Evolutionary conservation across 2,329 filamentous ascomycete species (phyloP).

Genomic region (Monilinia vaccinii-corymbosi): DNA sequence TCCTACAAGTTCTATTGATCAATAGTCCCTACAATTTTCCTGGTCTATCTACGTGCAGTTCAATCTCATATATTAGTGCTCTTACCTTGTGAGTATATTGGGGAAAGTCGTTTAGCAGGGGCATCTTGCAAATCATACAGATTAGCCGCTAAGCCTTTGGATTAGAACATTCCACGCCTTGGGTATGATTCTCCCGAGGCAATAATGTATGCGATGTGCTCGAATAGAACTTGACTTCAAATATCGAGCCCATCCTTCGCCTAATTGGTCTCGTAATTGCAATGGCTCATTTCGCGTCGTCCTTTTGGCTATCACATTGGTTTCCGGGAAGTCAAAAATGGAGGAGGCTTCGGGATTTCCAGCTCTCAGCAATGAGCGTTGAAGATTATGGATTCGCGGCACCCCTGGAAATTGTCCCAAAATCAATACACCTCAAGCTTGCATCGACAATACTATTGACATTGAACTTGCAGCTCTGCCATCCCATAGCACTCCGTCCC

Average conservation of each 20-base stretch:
- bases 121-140: not conserved
- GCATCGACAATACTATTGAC: not conserved
- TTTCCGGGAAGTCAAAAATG: not conserved
- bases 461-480: not conserved
- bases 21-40: too few species aligned
- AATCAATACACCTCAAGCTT: not conserved
- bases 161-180: not conserved
- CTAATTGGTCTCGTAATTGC: not conserved
- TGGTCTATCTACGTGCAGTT: too few species aligned
- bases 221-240: not conserved
- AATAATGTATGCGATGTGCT: not conserved
- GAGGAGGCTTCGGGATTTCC: not conserved
- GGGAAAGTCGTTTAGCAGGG: not conserved
- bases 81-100: not conserved
- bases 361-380: not conserved
- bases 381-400: not conserved
- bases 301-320: not conserved
- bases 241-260: not conserved
- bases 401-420: not conserved
- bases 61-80: too few species aligned
- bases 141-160: not conserved
- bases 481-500: not conserved
- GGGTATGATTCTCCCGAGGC: not conserved
- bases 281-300: not conserved
- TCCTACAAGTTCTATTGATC: too few species aligned